phyloP scores from a whole-genome alignment of 805 yeast species.

The Cyberlindnera japonica region DNA sequence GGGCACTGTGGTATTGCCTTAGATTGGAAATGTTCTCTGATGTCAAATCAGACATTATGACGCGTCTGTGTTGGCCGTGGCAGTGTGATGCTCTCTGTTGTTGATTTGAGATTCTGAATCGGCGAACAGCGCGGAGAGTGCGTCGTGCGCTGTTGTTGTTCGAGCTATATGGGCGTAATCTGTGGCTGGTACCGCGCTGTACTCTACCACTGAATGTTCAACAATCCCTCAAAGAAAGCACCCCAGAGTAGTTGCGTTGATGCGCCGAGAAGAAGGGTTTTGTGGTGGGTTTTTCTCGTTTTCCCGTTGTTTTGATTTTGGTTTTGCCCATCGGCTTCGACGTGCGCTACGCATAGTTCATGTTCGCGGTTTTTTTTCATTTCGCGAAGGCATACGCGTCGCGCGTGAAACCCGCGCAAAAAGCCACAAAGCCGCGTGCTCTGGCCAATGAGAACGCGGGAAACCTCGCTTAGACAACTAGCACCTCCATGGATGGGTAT shows the following conservation, averaged over 20 bases:
- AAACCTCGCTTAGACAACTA: too few species aligned
- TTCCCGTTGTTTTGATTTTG: conserved; percentile 1
- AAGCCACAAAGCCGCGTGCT: conserved; percentile 1
- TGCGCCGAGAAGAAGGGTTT: background rate
- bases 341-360: too few species aligned
- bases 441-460: too few species aligned
- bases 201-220: too few species aligned
- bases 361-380: background rate
- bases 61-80: background rate
- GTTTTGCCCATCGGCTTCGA: conserved; percentile 1
- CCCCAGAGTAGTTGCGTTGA: background rate
- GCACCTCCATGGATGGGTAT: too few species aligned
- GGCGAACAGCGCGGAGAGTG: too few species aligned
- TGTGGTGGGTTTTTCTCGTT: background rate
- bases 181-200: too few species aligned
- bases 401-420: background rate
- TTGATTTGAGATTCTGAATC: too few species aligned
- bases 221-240: too few species aligned
- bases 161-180: too few species aligned
- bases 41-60: conserved; percentile 18
- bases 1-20: conserved; percentile 21
- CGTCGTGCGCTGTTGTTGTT: too few species aligned
- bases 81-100: background rate
- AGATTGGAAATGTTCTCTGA: conserved; percentile 17
- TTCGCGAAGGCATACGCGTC: background rate